phyloP scores from a whole-genome alignment of 257 asterid species.

The Solanum paucissectum region DNA sequence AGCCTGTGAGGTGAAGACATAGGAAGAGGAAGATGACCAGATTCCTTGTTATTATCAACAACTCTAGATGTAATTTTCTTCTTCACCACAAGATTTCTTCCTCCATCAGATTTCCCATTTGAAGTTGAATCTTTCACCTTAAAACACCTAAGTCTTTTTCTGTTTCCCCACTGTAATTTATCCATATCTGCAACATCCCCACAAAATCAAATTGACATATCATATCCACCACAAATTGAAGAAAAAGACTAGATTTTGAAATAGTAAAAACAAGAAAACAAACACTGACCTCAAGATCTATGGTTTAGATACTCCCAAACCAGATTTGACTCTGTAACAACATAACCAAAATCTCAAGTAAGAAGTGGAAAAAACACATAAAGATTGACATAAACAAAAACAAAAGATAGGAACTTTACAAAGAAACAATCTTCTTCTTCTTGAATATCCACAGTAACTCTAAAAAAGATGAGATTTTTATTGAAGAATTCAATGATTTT shows the following conservation, averaged over 20 bases:
- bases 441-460: neutral
- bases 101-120: conserved; percentile 18
- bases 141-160: conserved; percentile 25
- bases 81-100: conserved; percentile 1
- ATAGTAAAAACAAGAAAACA: neutral
- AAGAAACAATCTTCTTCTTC: neutral
- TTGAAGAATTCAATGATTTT: neutral
- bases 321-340: neutral
- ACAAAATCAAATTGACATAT: neutral
- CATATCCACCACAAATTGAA: neutral
- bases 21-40: conserved; percentile 26
- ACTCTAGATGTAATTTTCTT: conserved; percentile 55
- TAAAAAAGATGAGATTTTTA: neutral
- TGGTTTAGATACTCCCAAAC: neutral
- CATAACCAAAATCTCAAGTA: neutral
- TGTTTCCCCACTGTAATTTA: conserved; percentile 34
- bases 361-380: neutral
- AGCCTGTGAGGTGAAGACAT: conserved; percentile 48
- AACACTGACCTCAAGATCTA: neutral
- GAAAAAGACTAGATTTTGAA: neutral
- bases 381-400: neutral
- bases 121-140: conserved; percentile 21
- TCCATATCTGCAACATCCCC: conserved; percentile 10
- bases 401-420: neutral
- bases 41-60: conserved; percentile 30